phyloP scores from a whole-genome alignment of 306 rosid species.

The Prunus padus region DNA sequence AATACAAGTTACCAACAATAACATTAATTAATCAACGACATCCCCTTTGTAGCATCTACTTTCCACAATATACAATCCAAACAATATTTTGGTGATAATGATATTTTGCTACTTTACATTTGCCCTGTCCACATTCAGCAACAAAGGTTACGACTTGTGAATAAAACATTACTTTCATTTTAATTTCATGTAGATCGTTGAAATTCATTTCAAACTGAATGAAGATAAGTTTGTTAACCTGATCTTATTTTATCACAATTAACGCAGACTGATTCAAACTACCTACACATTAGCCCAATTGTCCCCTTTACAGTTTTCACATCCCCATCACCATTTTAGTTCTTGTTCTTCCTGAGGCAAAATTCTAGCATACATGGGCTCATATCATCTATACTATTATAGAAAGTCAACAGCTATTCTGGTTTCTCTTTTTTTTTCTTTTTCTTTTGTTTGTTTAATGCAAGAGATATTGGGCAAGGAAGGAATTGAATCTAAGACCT shows the following conservation, averaged over 20 bases:
- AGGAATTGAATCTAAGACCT: too few species aligned
- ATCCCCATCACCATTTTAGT: too few species aligned
- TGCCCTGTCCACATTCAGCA: background rate
- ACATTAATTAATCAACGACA: background rate
- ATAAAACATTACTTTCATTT: background rate
- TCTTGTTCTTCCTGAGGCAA: too few species aligned
- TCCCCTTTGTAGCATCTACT: background rate
- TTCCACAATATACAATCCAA: background rate
- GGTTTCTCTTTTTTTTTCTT: background rate
- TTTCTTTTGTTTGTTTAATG: background rate
- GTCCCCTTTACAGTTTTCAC: too few species aligned
- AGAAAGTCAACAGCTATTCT: background rate
- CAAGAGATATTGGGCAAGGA: too few species aligned
- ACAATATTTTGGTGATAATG: background rate
- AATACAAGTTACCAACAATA: background rate
- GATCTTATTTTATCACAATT: too few species aligned
- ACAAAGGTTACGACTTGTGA: background rate
- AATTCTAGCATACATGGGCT: too few species aligned
- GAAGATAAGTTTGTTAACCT: too few species aligned
- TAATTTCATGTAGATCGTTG: background rate
- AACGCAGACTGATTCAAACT: too few species aligned
- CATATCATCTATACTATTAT: background rate
- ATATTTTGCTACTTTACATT: background rate
- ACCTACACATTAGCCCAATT: too few species aligned
- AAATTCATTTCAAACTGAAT: background rate